These are phyloP conservation scores for Pleurotus giganteus DNA, from an alignment of 768 basidiomycete genomes.

Conservation along the genomic window DNA sequence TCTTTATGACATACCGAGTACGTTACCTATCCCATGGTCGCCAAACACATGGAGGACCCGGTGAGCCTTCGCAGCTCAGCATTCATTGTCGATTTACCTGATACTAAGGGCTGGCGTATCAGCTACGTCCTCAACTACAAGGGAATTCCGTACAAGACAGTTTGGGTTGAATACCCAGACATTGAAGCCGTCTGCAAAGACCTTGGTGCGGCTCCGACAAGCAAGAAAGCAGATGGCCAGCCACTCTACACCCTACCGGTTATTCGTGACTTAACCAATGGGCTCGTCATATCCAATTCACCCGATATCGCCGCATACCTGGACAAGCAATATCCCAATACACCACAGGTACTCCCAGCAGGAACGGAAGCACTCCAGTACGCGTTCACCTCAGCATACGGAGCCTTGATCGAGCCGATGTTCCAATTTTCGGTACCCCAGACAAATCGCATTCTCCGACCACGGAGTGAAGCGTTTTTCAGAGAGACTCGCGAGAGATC, in stretches of 20 bases:
- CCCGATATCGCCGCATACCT: conserved; percentile 38
- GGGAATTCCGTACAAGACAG: conserved; percentile 30
- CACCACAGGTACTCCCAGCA: conserved; percentile 2
- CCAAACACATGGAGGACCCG: conserved; percentile 45
- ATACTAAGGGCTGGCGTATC: too few species aligned
- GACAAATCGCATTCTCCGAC: not conserved
- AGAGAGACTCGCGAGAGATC: not conserved
- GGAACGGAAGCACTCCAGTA: conserved; percentile 5
- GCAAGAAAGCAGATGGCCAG: conserved; percentile 13
- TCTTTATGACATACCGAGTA: conserved; percentile 44
- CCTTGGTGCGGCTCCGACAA: conserved; percentile 29
- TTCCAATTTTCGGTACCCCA: not conserved
- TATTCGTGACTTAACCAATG: conserved; percentile 38
- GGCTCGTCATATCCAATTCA: conserved; percentile 32
- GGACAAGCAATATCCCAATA: conserved; percentile 37
- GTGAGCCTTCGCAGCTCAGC: conserved; percentile 26
- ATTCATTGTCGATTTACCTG: too few species aligned
- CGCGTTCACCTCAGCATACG: not conserved
- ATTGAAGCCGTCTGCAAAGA: conserved; percentile 30
- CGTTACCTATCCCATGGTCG: conserved; percentile 32
- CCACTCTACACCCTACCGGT: conserved; percentile 35
- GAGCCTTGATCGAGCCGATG: not conserved
- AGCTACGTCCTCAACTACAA: conserved; percentile 20
- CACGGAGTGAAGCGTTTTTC: conserved; percentile 6
- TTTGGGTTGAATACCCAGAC: conserved; percentile 42